phyloP scores from a whole-genome alignment of 2,329 filamentous ascomycete species.

The Lecanicillium sp. region DNA sequence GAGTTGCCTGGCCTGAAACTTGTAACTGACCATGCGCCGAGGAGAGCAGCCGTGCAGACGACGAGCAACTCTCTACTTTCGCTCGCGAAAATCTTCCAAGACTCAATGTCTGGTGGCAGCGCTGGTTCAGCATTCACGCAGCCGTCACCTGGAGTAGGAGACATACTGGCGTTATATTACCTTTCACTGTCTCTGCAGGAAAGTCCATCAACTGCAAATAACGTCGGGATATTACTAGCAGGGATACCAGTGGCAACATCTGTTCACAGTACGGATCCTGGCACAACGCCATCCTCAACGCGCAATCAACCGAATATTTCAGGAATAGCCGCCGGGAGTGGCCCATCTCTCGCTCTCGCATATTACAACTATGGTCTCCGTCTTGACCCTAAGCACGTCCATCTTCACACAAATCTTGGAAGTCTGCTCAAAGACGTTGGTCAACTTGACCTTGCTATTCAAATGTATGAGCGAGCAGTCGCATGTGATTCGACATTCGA shows the following conservation, averaged over 20 bases:
- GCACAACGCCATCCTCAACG: slow-evolving; percentile 8
- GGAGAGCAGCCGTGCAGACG: slow-evolving; percentile 77
- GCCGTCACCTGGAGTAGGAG: slow-evolving; percentile 70
- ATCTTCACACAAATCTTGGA: slow-evolving; percentile 93
- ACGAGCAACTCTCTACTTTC: slow-evolving; percentile 94
- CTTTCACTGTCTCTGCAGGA: slow-evolving; percentile 89
- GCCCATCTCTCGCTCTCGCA: slow-evolving; percentile 76
- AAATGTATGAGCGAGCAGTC: slow-evolving; percentile 95
- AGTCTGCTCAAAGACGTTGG: slow-evolving; percentile 95
- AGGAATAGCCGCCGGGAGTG: slow-evolving; percentile 77
- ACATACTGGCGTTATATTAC: slow-evolving; percentile 93
- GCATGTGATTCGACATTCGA: slow-evolving; percentile 90
- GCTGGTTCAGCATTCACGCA: slow-evolving; percentile 47
- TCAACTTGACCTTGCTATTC: slow-evolving; percentile 82
- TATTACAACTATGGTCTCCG: slow-evolving; percentile 94
- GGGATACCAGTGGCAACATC: slow-evolving; percentile 67
- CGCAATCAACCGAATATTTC: slow-evolving; percentile 46
- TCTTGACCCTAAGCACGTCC: slow-evolving; percentile 82
- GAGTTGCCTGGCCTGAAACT: slow-evolving; percentile 72
- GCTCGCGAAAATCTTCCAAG: slow-evolving; percentile 94
- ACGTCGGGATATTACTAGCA: slow-evolving; percentile 93
- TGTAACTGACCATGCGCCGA: slow-evolving; percentile 62
- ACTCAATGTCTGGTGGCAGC: slow-evolving; percentile 72
- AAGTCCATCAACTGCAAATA: slow-evolving; percentile 95
- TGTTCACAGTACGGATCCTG: too few species aligned